Evolutionary conservation across 2,329 filamentous ascomycete species (phyloP).

Genomic region (Phyllosticta citriasiana): DNA sequence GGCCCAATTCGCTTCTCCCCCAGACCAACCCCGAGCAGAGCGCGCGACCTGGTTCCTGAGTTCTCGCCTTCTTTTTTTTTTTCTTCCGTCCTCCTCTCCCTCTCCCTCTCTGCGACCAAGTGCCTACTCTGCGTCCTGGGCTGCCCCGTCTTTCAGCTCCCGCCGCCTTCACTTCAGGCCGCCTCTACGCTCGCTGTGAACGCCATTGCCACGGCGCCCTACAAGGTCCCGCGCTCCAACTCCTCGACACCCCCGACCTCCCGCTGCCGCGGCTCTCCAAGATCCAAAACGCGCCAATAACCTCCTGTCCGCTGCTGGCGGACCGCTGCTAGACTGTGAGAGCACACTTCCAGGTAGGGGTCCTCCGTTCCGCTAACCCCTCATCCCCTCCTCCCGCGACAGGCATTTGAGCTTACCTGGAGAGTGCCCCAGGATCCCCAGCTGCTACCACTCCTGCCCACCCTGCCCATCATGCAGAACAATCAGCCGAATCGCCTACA

Average conservation of each 20-base stretch:
- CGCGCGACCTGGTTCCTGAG: neutral
- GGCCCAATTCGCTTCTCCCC: constrained; percentile 8
- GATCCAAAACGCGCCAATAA: neutral
- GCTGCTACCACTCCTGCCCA: constrained; percentile 2
- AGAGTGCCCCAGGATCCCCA: constrained; percentile 2
- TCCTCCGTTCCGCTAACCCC: constrained; percentile 1
- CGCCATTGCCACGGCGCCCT: neutral
- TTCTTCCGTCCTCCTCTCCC: neutral
- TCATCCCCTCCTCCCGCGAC: constrained; percentile 3
- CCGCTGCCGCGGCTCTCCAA: neutral
- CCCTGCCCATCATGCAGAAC: constrained; percentile 15
- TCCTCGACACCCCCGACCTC: neutral
- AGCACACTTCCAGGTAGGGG: constrained; percentile 6
- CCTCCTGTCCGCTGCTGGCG: neutral
- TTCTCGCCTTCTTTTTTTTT: neutral
- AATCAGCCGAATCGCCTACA: constrained; percentile 36
- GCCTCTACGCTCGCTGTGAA: neutral
- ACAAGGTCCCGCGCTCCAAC: neutral
- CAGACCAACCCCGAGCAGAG: neutral
- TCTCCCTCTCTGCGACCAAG: neutral
- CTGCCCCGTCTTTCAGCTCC: neutral
- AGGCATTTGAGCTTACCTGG: constrained; percentile 2
- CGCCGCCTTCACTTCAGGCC: neutral
- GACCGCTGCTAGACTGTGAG: neutral
- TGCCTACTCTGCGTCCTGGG: neutral